Percentiles rank a stretch among this genome's conserved stretches.
Conservation (phyloP, 148 eudicot genomes). For the Agrostemma githago region DNA sequence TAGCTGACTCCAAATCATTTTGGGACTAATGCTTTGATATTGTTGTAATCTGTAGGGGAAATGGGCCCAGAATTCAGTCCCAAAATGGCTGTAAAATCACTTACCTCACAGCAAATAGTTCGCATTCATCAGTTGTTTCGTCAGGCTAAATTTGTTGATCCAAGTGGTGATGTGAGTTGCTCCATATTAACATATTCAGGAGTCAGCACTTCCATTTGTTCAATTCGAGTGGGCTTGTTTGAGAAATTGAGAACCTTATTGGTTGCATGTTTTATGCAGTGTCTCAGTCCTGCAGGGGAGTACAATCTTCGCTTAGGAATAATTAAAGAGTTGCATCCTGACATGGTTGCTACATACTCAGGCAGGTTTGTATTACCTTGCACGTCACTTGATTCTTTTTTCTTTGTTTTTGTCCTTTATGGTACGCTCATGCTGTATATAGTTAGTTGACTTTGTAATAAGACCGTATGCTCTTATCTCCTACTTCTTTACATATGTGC, state of each 20-base stretch:
- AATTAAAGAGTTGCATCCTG: conserved; percentile 98
- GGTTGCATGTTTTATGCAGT: conserved; percentile 42
- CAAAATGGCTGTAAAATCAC: conserved; percentile 82
- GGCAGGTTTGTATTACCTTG: conserved; percentile 65
- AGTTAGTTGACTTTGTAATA: neutral
- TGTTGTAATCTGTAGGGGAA: conserved; percentile 56
- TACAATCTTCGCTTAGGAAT: conserved; percentile 97
- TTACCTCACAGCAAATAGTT: conserved; percentile 87
- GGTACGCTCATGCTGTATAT: neutral
- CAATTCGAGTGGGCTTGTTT: neutral
- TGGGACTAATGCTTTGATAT: too few species aligned
- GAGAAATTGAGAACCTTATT: conserved; percentile 4
- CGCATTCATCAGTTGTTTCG: conserved; percentile 99
- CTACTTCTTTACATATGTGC: conserved; percentile 21
- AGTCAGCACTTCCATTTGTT: conserved; percentile 6
- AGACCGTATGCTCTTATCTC: neutral
- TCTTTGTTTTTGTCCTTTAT: neutral
- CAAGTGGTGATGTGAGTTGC: conserved; percentile 89
- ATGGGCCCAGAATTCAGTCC: conserved; percentile 90
- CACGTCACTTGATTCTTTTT: neutral
- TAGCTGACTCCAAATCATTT: too few species aligned
- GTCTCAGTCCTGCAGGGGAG: conserved; percentile 99
- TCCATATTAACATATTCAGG: neutral
- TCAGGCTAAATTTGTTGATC: conserved; percentile 97
- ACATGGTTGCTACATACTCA: conserved; percentile 98